phyloP scores from a whole-genome alignment of 176 grass and related monocot genomes.

The Thalia dealbata region DNA sequence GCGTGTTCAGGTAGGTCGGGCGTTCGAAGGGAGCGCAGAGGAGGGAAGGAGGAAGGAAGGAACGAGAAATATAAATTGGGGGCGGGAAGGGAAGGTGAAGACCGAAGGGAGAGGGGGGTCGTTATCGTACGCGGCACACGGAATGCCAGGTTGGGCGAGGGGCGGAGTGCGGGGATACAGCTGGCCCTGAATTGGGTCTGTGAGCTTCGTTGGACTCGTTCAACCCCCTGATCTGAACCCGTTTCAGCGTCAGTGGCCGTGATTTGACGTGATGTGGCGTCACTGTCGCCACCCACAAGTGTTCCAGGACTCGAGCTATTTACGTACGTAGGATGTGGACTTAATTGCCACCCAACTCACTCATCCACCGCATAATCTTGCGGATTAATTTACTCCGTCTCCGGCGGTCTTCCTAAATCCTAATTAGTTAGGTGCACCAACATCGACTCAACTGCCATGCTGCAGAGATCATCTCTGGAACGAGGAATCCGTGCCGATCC shows the following conservation, averaged over 20 bases:
- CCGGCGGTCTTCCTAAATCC: no score
- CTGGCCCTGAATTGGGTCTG: not conserved
- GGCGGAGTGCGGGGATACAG: not conserved
- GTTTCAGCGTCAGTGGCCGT: not conserved
- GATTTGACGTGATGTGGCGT: not conserved
- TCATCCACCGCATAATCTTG: no score
- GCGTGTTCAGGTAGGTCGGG: not conserved
- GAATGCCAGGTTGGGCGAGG: not conserved
- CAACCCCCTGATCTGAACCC: not conserved
- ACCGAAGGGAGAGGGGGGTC: no score
- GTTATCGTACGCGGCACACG: slow-evolving; percentile 9
- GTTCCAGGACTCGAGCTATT: not conserved
- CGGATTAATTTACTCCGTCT: no score
- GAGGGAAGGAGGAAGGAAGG: not conserved
- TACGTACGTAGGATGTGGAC: not conserved
- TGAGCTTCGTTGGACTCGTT: not conserved
- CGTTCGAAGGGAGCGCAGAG: not conserved
- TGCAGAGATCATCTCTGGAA: no score
- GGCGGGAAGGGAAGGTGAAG: not conserved
- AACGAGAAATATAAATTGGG: not conserved
- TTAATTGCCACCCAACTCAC: not conserved
- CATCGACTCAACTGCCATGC: no score
- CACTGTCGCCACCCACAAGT: not conserved
- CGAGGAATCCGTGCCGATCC: no score
- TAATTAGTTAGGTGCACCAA: no score